Evolutionary conservation across 73 alveolate species (phyloP).

Genomic region (Uronychia binucleata): DNA sequence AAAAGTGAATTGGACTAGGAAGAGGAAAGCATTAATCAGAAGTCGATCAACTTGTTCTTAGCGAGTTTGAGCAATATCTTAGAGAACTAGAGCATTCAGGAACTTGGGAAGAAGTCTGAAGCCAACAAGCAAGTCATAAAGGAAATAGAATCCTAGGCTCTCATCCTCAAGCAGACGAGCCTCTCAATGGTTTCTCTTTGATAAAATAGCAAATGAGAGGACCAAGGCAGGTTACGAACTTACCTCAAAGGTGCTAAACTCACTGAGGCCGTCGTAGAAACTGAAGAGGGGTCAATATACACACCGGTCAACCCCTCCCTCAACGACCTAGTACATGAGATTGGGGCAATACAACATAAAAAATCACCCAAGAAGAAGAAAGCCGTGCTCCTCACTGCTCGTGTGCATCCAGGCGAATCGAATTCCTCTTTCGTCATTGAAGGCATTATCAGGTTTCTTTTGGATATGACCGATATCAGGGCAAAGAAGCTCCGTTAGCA

Average conservation of each 20-base stretch:
- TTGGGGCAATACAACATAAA: conserved; percentile 35
- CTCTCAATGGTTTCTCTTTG: too few species aligned
- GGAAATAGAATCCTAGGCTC: not conserved
- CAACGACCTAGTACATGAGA: too few species aligned
- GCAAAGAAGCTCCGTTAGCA: conserved; percentile 81
- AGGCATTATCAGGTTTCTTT: conserved; percentile 79
- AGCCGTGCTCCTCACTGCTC: conserved; percentile 42
- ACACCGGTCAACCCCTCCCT: too few species aligned
- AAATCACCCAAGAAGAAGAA: too few species aligned
- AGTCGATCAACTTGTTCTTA: not conserved
- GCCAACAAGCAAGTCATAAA: not conserved
- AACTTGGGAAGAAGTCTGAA: not conserved
- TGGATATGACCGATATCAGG: conserved; percentile 18
- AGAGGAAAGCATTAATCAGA: not conserved
- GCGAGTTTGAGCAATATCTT: not conserved
- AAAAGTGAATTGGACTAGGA: not conserved
- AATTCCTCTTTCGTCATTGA: conserved; percentile 76
- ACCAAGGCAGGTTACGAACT: too few species aligned
- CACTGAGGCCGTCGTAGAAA: too few species aligned
- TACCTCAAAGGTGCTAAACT: too few species aligned
- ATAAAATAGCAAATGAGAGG: too few species aligned
- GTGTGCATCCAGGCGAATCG: conserved; percentile 93
- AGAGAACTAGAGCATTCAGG: not conserved
- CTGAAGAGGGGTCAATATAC: too few species aligned
- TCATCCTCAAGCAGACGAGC: too few species aligned